Base-by-base conservation (phyloP, 176 grass and related monocot species). In the Saccharum spontaneum region DNA sequence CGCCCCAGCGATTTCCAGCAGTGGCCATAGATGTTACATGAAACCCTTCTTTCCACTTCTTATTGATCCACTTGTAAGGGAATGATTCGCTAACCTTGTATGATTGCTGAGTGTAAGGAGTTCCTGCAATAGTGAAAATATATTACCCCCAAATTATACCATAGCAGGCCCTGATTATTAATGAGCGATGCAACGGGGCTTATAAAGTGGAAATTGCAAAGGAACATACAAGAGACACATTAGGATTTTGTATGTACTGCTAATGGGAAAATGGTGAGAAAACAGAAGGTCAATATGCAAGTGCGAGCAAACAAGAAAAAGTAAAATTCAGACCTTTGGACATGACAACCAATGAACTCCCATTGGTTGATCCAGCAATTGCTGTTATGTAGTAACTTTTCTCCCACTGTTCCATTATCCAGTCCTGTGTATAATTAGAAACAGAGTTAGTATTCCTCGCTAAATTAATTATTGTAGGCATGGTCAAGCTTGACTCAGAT, bases 341-440 rank as follows among this genome's bases (percentile, higher is more conserved):
- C 96, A 98, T 98, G 24, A 98, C 89, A 50, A 98, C 93, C 81
- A 98, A 91, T 55, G 96, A 98, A 85, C 96, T 94, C 74, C 93
- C 96, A 87, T 94, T 98, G 22, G 73, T 68, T 81, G 93, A 63
- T 86, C 96, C 96, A 83, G 96, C 89, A 85, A 98, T 93, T 49
- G 96, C 80, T 80, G 89, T 95, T 50, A 97, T 94, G 83, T 97
- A 97, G 79, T 90, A 97, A 79, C 89, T 97, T 73, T 94, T 97
- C 85, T 98, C 96, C 96, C 96, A 98, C 66, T 94, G 96, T 44
- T 95, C 96, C 91, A 95, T 98, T 90, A 98, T 98, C 96, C 96
- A 98, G 85, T 98, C 96, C 96, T 98, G 66, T 43, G 41, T 62
- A 83, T 44, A 71, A 59, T 44, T 20, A 55, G 15, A 83, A 76